Base-by-base conservation (phyloP, 345 rosid species). In the Sonneratia alba region DNA sequence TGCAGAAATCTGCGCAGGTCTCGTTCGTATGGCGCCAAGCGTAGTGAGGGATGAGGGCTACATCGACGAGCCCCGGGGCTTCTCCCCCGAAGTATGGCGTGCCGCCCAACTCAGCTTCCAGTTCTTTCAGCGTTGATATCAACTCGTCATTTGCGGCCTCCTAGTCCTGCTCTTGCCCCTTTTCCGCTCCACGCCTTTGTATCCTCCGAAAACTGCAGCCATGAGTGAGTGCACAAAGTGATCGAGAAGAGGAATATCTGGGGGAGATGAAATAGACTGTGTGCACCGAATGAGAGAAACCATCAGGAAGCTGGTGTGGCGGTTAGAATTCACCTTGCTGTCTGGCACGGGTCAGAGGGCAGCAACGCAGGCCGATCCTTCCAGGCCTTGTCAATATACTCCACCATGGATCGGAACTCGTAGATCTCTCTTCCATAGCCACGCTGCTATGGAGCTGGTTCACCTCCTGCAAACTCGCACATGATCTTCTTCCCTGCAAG, bases 351-450 rank as follows among this genome's bases (percentile, higher is more conserved):
- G 55, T 74, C 67, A 9, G 70, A 57, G 36, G 81, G 78, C 61
- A 78, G 45, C 16, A 78, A 49, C 12, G 77, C 69, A 40, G 70
- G 36, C 27, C 48, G 45, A 37, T 62, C 42, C 8, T 24, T 15
- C 81, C 77, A 78, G n/a, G 38, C 68, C 55, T 78, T 75, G n/a
- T 78, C 81, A 11, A 74, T 74, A 34, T 74, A 78, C 34, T 78
- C 61, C 3, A 74, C 69, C 3, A 78, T 74, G 24, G 34, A 6
- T 22, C 68, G 56, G 5, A 72, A 74, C 56, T 78, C 77, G 11
- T 74, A 74, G 12, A 78, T 36, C 18, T 74, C 75, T 68, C 32
- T 78, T 32, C 80, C 77, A 1, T 74, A 3, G 64, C 12, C 12
- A 8, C 24, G 64, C 64, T 59, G 36, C 64, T 59, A 3, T 36